Evolutionary conservation across 495 filamentous ascomycete genomes (phyloP).

Genomic region (Daldinia childiae): DNA sequence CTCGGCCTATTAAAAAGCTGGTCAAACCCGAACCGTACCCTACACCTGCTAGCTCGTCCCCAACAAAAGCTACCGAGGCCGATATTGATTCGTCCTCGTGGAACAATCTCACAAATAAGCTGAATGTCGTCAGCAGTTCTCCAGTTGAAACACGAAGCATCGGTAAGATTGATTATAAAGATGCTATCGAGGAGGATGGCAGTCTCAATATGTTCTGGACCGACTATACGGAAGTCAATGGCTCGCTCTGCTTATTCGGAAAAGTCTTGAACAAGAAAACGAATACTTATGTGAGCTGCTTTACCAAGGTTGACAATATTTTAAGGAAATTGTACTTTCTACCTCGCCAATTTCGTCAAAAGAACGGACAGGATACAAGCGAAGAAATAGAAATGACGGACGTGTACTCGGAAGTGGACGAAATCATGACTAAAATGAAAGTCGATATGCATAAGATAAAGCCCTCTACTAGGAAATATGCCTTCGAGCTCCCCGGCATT

Average conservation of each 20-base stretch:
- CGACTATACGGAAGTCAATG: constrained; percentile 94
- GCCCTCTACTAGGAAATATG: constrained; percentile 87
- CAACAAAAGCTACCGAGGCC: constrained; percentile 64
- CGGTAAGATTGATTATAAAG: constrained; percentile 81
- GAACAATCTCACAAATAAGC: constrained; percentile 85
- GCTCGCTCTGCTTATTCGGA: constrained; percentile 91
- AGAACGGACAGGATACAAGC: constrained; percentile 71
- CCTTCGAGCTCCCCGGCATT: constrained; percentile 88
- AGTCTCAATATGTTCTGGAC: constrained; percentile 96
- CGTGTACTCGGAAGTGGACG: constrained; percentile 88
- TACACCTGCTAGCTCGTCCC: constrained; percentile 79
- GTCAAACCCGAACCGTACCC: constrained; percentile 71
- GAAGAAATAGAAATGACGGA: constrained; percentile 89
- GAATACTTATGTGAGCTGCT: constrained; percentile 83
- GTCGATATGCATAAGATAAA: constrained; percentile 95
- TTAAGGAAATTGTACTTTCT: constrained; percentile 92
- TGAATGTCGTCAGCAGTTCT: constrained; percentile 79
- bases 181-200: constrained; percentile 89
- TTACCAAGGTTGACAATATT: constrained; percentile 96
- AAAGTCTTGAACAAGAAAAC: constrained; percentile 93
- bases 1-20: constrained; percentile 79
- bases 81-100: constrained; percentile 82
- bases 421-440: constrained; percentile 81
- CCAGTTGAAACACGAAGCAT: constrained; percentile 67
- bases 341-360: constrained; percentile 71